Percentiles rank a stretch among this genome's conserved stretches.
phyloP scores from a whole-genome alignment of 2,329 filamentous ascomycete species.

The Aureobasidium sp. region DNA sequence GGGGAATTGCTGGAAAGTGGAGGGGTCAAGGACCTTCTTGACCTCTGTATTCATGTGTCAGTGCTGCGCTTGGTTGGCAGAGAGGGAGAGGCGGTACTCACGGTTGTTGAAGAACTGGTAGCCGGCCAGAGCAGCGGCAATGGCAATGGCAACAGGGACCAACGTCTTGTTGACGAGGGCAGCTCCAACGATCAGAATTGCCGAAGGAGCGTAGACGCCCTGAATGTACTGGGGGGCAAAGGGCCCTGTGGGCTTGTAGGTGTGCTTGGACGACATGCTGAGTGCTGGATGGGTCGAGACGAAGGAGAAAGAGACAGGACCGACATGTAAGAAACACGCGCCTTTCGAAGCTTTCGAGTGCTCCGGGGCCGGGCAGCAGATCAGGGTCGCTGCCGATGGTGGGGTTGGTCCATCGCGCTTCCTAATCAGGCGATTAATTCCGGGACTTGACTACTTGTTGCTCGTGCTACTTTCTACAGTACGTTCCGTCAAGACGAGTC shows the following conservation, averaged over 20 bases:
- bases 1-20: conserved; percentile 82
- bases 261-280: conserved; percentile 14
- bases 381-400: not conserved
- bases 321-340: conserved; percentile 26
- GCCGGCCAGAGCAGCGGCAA: conserved; percentile 57
- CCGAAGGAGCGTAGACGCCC: conserved; percentile 76
- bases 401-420: not conserved
- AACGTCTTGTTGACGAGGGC: conserved; percentile 72
- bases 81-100: conserved; percentile 37
- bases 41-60: conserved; percentile 44
- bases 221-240: conserved; percentile 59
- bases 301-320: not conserved
- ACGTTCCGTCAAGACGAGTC: not conserved
- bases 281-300: not conserved
- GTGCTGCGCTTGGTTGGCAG: not conserved
- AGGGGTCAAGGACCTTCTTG: conserved; percentile 77
- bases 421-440: not conserved
- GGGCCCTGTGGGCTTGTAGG: conserved; percentile 28
- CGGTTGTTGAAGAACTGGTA: conserved; percentile 64
- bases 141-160: conserved; percentile 57
- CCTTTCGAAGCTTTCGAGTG: not conserved
- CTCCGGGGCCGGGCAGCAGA: not conserved
- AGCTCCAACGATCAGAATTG: conserved; percentile 65
- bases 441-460: not conserved
- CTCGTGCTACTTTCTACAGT: not conserved